Base-by-base conservation (phyloP, 331 rosid species). In the Stylosanthes scabra region DNA sequence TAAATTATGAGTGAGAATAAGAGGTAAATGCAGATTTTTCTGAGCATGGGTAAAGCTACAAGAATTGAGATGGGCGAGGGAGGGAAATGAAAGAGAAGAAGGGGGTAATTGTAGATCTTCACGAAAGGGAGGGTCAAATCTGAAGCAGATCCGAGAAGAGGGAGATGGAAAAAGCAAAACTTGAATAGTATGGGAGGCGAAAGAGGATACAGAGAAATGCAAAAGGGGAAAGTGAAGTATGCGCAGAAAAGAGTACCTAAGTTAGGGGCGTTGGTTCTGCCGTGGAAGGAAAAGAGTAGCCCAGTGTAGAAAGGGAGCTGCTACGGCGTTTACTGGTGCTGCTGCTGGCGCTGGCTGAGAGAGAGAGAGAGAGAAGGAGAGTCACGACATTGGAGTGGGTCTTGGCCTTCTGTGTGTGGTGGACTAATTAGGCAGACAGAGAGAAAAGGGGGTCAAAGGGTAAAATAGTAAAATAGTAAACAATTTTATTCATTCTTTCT, bases 101-200 rank as follows among this genome's bases (percentile, higher is more conserved):
- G 85, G 60, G 20, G 49, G n/a, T 59, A 74, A 75, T 69, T 79
- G 83, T 74, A 81, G 96, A 90, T 88, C 90, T 85, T 80, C 72
- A 79, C 41, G 57, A 77, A 60, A 71, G 16, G 82, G 46, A 59
- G 47, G 49, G 82, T 15, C 60, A 70, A 84, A 86, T 67, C 84
- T 80, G 80, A 81, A 74, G 83, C 86, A 88, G 96, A 90, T 92
- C 94, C 72, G 70, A 47, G 66, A 74, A 76, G 75, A 82, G 78
- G 85, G 82, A 83, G 87, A 80, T 72, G 74, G 55, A 71, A 79
- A 86, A 82, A 59, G 52, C 62, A 37, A 73, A 79, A 65, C 71
- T 72, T 39, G 31, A 78, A 77, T 3, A 68, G 52, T 29, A 12
- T 46, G 47, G 39, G 39, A 34, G 39, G 39, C 39, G 39, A 3